phyloP scores from a whole-genome alignment of 805 yeast genomes.

The Kazachstania martiniae region DNA sequence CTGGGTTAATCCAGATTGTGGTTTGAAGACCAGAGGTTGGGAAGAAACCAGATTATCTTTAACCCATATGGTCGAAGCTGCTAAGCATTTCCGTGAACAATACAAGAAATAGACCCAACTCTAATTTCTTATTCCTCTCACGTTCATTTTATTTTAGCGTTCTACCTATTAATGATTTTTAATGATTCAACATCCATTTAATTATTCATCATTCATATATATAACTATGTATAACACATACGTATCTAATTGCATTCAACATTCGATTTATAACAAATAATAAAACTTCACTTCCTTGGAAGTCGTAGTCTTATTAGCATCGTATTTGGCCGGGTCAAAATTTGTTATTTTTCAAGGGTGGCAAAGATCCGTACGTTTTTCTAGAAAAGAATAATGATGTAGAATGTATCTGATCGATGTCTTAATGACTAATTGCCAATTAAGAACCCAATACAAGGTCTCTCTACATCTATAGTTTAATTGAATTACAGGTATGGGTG shows the following conservation, averaged over 20 bases:
- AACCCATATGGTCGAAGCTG: constrained; percentile 98
- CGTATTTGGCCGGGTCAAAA: too few species aligned
- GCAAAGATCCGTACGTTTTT: too few species aligned
- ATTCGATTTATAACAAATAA: constrained; percentile 14
- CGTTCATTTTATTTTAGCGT: constrained; percentile 4
- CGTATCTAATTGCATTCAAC: constrained; percentile 28
- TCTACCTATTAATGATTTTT: too few species aligned
- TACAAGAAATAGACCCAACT: constrained; percentile 19
- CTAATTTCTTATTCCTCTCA: constrained; percentile 1
- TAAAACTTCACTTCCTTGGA: neutral
- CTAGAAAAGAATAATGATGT: too few species aligned
- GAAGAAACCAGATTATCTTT: constrained; percentile 90
- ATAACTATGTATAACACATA: constrained; percentile 5
- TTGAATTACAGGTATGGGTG: too few species aligned
- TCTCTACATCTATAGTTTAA: too few species aligned
- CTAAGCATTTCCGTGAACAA: constrained; percentile 81
- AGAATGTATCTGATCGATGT: too few species aligned
- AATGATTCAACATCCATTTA: constrained; percentile 8
- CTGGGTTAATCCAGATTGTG: constrained; percentile 99
- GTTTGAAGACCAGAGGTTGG: constrained; percentile 99
- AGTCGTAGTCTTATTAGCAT: too few species aligned
- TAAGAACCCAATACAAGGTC: too few species aligned
- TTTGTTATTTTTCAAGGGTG: too few species aligned
- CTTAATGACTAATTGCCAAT: too few species aligned
- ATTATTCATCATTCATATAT: constrained; percentile 28